Conservation (phyloP, 805 yeast species). For the Suhomyces sp. region DNA sequence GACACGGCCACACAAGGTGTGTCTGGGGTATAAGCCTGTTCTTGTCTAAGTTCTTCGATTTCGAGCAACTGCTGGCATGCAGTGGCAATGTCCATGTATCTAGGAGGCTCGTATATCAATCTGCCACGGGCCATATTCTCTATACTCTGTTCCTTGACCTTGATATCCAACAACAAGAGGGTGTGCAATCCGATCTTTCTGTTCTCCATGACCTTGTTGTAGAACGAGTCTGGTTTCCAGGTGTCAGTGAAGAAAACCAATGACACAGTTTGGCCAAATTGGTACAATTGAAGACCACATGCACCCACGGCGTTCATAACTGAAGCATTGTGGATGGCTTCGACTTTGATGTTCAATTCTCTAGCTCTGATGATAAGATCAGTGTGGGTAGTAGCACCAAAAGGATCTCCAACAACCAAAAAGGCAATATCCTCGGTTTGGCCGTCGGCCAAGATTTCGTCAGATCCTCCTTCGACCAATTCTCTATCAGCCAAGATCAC, state of each 20-base stretch:
- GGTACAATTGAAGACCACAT: slow-evolving; percentile 91
- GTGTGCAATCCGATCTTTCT: slow-evolving; percentile 91
- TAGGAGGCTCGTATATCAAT: slow-evolving; percentile 90
- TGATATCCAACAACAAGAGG: slow-evolving; percentile 80
- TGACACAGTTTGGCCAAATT: slow-evolving; percentile 96
- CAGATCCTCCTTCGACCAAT: slow-evolving; percentile 86
- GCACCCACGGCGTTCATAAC: slow-evolving; percentile 99
- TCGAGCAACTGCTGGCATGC: slow-evolving; percentile 88
- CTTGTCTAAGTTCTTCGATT: slow-evolving; percentile 73
- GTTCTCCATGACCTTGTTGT: slow-evolving; percentile 84
- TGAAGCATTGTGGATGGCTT: slow-evolving; percentile 89
- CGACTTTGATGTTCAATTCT: slow-evolving; percentile 73
- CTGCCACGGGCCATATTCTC: slow-evolving; percentile 94
- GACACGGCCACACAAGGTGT: slow-evolving; percentile 95
- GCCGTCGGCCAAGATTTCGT: slow-evolving; percentile 73
- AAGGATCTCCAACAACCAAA: slow-evolving; percentile 95
- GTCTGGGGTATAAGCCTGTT: slow-evolving; percentile 74
- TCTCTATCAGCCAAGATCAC: slow-evolving; percentile 92
- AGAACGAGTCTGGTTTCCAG: slow-evolving; percentile 97
- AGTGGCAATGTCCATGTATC: slow-evolving; percentile 89
- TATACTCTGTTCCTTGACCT: slow-evolving; percentile 93
- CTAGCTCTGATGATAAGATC: slow-evolving; percentile 91
- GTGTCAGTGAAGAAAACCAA: slow-evolving; percentile 90
- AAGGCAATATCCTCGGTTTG: slow-evolving; percentile 84
- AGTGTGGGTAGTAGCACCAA: slow-evolving; percentile 97